Base-by-base conservation (phyloP, 1,139 yeast genomes). In the Magnusiomyces fungicola region DNA sequence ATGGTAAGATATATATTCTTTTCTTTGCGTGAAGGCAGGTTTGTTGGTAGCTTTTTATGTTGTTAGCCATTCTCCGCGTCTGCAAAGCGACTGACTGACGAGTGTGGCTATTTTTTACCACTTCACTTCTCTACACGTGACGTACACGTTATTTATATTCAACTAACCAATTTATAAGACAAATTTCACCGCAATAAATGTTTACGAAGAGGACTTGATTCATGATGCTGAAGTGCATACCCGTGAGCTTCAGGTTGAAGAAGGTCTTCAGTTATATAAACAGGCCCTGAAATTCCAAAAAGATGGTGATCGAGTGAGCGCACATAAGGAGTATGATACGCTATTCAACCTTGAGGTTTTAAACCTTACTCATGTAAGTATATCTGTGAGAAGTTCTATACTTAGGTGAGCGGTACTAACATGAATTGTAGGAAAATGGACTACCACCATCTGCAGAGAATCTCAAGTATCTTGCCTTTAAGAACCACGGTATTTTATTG, bases 191-290 rank as follows among this genome's bases (percentile, higher is more conserved):
- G 96, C 97, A 2, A 73, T 90, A 44, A 92, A 92, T 61, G 68
- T 83, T 46, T 76, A 78, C 44, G 90, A 83, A 53, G 95, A 87
- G 60, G 85, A 83, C 44, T 68, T 76, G 10, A 78, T 74, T 48
- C 69, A 77, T 44, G 95, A 86, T 55, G 78, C 78, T 7, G 96
- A 89, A 57, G 92, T 88, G 56, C 95, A 89, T 60, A 84, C 97
- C 1, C 70, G 96, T 50, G 98, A 92, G 60, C 66, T 78, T n/a
- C 83, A 74, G 62, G 81, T 92, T 18, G 98, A 94, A 65, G 86
- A 84, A 61, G 95, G 96, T 2, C 83, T 84, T 64, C 79, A 80
- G 57, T 68, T 81, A 16, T 88, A 84, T 63, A 89, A 88, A 58
- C 67, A 69, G 27, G 96, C 96, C 0, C 69, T 94, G 37, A 65